Conservation (phyloP, 495 filamentous ascomycete genomes). For the Penicillium longicatenatum region DNA sequence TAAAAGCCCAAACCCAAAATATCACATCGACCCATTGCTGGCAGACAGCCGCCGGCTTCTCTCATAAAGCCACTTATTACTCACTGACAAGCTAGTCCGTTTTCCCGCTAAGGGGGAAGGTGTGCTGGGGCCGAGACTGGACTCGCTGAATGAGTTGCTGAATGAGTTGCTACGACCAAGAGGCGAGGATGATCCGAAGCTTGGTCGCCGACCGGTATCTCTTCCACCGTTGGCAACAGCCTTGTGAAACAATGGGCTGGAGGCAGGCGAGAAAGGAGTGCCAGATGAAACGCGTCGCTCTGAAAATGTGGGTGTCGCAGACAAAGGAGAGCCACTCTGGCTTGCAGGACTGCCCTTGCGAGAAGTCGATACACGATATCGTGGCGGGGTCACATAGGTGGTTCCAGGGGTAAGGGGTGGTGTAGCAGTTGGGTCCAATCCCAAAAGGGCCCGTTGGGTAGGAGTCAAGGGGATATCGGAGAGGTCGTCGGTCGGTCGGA, state of each 20-base stretch:
- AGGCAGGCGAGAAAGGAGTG: slow-evolving; percentile 51
- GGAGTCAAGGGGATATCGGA: slow-evolving; percentile 90
- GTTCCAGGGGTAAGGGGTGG: slow-evolving; percentile 65
- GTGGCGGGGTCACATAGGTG: slow-evolving; percentile 80
- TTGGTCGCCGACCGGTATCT: slow-evolving; percentile 58
- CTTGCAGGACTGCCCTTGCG: slow-evolving; percentile 53
- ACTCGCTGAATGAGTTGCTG: slow-evolving; percentile 35
- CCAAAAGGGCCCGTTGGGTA: slow-evolving; percentile 80
- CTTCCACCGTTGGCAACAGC: slow-evolving; percentile 53
- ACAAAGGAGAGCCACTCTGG: slow-evolving; percentile 55
- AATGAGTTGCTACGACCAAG: slow-evolving; percentile 51
- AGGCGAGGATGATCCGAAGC: slow-evolving; percentile 55
- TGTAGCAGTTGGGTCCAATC: slow-evolving; percentile 68
- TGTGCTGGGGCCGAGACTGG: slow-evolving; percentile 51
- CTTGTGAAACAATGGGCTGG: slow-evolving; percentile 73
- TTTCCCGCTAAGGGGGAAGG: slow-evolving; percentile 64
- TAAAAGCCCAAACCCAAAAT: background rate
- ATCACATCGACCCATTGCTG: slow-evolving; percentile 43
- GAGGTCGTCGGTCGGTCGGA: slow-evolving; percentile 71
- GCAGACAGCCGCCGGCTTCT: slow-evolving; percentile 52
- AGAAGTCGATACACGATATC: slow-evolving; percentile 78
- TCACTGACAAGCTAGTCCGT: slow-evolving; percentile 70
- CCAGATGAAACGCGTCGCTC: slow-evolving; percentile 39
- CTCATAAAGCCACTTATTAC: slow-evolving; percentile 93
- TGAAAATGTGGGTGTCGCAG: slow-evolving; percentile 45